A percentile compares a stretch with the other conserved stretches of the same genome.
These are phyloP conservation scores for Herpotrichia juniperi DNA, from an alignment of 2,329 filamentous ascomycete genomes.

Conservation along the genomic window DNA sequence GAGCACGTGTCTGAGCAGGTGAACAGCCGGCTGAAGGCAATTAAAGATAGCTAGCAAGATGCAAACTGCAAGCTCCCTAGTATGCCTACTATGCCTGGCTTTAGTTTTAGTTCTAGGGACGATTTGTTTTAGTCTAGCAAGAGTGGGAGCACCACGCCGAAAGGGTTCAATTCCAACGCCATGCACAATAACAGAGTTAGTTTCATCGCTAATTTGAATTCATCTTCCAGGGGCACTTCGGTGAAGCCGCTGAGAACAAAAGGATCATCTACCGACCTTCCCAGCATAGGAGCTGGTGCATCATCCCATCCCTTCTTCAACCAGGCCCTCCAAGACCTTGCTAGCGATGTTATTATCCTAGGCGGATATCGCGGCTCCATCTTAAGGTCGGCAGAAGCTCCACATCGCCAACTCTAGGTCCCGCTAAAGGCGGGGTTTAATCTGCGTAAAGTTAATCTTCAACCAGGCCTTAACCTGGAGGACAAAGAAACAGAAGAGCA, in stretches of 20 bases:
- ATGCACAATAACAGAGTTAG: conserved; percentile 19
- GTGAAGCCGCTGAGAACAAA: conserved; percentile 12
- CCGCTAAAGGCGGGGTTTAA: conserved; percentile 93
- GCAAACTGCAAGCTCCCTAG: conserved; percentile 71
- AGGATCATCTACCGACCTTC: conserved; percentile 1
- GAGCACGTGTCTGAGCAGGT: conserved; percentile 81
- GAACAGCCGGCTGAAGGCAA: conserved; percentile 87
- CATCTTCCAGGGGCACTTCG: conserved; percentile 19
- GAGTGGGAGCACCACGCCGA: conserved; percentile 19
- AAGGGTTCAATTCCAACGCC: conserved; percentile 19
- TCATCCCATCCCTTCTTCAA: conserved; percentile 57
- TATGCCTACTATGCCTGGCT: conserved; percentile 60
- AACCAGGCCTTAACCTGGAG: conserved; percentile 79
- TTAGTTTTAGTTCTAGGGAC: conserved; percentile 44
- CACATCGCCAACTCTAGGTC: conserved; percentile 89
- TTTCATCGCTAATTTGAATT: conserved; percentile 21
- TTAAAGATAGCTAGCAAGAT: conserved; percentile 86
- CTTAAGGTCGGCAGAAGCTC: conserved; percentile 80
- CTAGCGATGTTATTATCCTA: conserved; percentile 85
- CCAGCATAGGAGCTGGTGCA: conserved; percentile 17
- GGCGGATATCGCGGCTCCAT: conserved; percentile 91
- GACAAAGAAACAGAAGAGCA: conserved; percentile 85
- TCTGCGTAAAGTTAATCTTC: conserved; percentile 87
- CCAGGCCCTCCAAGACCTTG: conserved; percentile 69
- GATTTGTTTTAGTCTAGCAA: conserved; percentile 30